Conservation (phyloP, 2,329 filamentous ascomycete genomes). For the Ceratocystis destructans region DNA sequence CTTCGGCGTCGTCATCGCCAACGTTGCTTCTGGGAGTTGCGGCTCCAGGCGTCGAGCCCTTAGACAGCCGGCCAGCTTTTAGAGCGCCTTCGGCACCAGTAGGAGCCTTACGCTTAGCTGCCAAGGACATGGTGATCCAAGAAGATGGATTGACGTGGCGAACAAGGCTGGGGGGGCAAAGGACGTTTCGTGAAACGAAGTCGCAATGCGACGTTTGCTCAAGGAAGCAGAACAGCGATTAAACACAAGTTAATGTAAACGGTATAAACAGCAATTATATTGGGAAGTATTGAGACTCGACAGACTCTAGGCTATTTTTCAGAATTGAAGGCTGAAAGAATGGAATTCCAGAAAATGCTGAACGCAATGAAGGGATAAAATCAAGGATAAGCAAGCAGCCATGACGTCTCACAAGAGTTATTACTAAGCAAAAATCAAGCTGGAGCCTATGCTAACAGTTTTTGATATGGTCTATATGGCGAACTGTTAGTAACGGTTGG, state of each 20-base stretch:
- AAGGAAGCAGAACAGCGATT: background rate
- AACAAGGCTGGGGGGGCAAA: too few relatives aligned
- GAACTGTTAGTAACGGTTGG: background rate
- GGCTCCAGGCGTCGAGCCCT: slow-evolving; percentile 46
- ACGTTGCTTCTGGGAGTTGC: slow-evolving; percentile 46
- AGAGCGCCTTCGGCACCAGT: slow-evolving; percentile 33
- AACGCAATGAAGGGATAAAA: background rate
- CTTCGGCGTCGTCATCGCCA: slow-evolving; percentile 38
- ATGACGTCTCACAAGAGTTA: background rate
- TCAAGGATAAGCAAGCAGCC: background rate
- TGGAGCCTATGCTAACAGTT: slow-evolving; percentile 9
- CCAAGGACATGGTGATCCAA: slow-evolving; percentile 39
- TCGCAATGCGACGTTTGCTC: background rate
- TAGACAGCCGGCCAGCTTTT: slow-evolving; percentile 44
- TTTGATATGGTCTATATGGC: background rate
- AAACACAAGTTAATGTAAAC: background rate
- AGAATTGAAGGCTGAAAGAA: background rate
- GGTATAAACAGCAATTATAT: background rate
- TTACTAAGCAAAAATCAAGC: background rate
- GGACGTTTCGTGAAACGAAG: background rate
- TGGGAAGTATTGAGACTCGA: background rate
- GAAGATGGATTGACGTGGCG: background rate
- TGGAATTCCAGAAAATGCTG: background rate
- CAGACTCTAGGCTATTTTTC: background rate
- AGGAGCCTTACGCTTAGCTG: slow-evolving; percentile 53